Evolutionary conservation across 2,329 filamentous ascomycete genomes (phyloP).

Genomic region (Drechslerella coelobrocha): DNA sequence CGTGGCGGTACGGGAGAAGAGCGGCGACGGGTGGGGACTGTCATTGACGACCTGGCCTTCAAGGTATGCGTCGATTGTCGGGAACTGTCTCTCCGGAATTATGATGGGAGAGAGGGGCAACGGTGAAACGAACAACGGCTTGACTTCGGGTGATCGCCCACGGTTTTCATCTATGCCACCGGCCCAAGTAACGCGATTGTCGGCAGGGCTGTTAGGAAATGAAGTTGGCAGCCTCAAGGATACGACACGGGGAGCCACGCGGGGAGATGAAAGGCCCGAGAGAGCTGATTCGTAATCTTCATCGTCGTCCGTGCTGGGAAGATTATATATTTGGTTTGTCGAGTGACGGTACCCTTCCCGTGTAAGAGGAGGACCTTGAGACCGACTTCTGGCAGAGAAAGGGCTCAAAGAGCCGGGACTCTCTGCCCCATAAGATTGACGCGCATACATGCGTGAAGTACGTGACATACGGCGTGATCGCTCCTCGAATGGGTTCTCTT

Average conservation of each 20-base stretch:
- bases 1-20: slow-evolving; percentile 29
- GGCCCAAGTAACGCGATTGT: slow-evolving; percentile 5
- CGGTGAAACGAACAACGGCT: slow-evolving; percentile 8
- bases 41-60: background rate
- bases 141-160: slow-evolving; percentile 35
- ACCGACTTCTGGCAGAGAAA: background rate
- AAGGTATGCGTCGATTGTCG: slow-evolving; percentile 1
- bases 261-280: slow-evolving; percentile 8
- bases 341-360: background rate
- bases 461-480: background rate
- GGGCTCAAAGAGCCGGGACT: background rate
- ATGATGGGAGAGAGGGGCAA: background rate
- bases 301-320: background rate
- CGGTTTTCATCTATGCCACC: slow-evolving; percentile 9
- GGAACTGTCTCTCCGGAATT: background rate
- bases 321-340: background rate
- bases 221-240: background rate
- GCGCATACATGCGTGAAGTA: background rate
- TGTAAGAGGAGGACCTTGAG: background rate
- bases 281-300: background rate
- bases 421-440: background rate
- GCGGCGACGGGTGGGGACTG: slow-evolving; percentile 18
- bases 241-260: slow-evolving; percentile 1
- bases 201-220: slow-evolving; percentile 6
- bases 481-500: background rate